Evolutionary conservation across 495 filamentous ascomycete species (phyloP).

Genomic region (Collariella sp.): DNA sequence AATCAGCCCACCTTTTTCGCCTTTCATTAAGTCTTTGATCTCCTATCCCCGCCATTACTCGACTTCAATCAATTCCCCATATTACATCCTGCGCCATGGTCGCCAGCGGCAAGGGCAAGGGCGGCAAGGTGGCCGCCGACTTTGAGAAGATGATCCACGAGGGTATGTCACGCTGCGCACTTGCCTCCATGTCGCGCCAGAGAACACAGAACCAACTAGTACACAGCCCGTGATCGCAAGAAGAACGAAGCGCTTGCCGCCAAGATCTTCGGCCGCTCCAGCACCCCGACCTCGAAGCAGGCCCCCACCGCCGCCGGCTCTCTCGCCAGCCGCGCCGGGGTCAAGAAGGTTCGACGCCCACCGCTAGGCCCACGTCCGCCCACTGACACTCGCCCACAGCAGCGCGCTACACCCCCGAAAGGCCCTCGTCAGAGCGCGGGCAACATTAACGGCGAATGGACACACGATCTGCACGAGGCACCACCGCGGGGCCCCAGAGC

Average conservation of each 20-base stretch:
- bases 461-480: constrained; percentile 45
- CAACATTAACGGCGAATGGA: constrained; percentile 49
- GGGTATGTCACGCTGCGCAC: constrained; percentile 35
- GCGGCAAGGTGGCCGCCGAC: too few relatives aligned
- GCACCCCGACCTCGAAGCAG: constrained; percentile 41
- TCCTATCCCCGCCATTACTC: too few relatives aligned
- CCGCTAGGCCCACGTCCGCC: constrained; percentile 6
- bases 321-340: constrained; percentile 70
- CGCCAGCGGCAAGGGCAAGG: constrained; percentile 32
- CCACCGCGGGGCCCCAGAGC: constrained; percentile 26
- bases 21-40: too few relatives aligned
- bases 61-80: too few relatives aligned
- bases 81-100: constrained; percentile 17
- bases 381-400: constrained; percentile 13
- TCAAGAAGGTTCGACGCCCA: constrained; percentile 51
- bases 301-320: constrained; percentile 43
- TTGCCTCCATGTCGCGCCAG: not conserved
- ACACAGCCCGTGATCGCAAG: constrained; percentile 56
- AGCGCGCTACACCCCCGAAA: constrained; percentile 13
- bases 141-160: constrained; percentile 60
- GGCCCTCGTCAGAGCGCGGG: constrained; percentile 25
- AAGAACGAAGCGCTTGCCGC: constrained; percentile 64
- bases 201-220: constrained; percentile 12
- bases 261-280: constrained; percentile 56
- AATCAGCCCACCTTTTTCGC: too few relatives aligned